Evolutionary conservation across 371 early-diverging fungal species (phyloP).

Genomic region (Mortierella sp.): DNA sequence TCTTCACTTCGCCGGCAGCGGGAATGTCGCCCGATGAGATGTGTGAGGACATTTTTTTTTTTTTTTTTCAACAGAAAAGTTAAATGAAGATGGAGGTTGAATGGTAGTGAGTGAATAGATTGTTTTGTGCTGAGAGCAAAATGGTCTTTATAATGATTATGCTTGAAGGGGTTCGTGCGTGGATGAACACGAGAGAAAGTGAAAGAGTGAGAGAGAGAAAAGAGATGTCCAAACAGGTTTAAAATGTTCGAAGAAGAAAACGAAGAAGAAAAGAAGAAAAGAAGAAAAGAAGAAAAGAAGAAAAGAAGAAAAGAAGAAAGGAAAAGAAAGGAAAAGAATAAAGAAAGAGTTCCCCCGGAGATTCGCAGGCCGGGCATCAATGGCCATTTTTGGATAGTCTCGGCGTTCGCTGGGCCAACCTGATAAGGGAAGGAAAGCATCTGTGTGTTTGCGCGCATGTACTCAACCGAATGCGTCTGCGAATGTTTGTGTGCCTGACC

Average conservation of each 20-base stretch:
- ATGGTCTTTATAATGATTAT: no score
- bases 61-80: no score
- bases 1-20: conserved; percentile 5
- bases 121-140: no score
- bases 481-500: no score
- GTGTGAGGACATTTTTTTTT: background rate
- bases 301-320: background rate
- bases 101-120: background rate
- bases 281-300: background rate
- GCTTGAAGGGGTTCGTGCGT: background rate
- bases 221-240: no score
- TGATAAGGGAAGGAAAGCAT: no score
- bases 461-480: no score
- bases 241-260: background rate
- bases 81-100: background rate
- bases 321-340: background rate
- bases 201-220: background rate
- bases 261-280: background rate
- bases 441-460: no score
- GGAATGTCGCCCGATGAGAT: background rate
- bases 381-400: no score
- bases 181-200: background rate
- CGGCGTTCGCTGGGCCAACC: no score
- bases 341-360: background rate
- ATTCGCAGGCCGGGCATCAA: no score